Conservation (phyloP, 768 basidiomycete genomes). For the Amanita muscaria region DNA sequence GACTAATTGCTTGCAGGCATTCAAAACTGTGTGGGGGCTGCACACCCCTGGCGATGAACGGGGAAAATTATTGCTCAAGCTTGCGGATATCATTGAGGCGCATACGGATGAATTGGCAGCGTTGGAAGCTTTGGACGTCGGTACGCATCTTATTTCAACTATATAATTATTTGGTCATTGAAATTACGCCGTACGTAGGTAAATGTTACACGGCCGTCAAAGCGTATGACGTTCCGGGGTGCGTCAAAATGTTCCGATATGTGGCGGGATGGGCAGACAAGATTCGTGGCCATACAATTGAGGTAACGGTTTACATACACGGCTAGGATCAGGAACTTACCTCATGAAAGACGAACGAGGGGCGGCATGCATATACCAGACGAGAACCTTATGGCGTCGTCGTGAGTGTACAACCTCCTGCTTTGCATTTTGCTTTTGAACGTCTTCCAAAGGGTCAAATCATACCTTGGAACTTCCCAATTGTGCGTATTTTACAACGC, state of each 20-base stretch:
- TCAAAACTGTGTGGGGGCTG: conserved; percentile 41
- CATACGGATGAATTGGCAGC: conserved; percentile 53
- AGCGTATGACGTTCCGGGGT: conserved; percentile 28
- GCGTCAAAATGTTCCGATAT: conserved; percentile 51
- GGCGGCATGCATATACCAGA: conserved; percentile 21
- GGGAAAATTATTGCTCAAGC: conserved; percentile 35
- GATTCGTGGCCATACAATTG: conserved; percentile 59
- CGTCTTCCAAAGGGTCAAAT: not conserved
- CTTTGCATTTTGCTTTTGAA: not conserved
- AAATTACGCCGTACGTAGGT: not conserved
- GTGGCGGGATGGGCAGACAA: conserved; percentile 89
- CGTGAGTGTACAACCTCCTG: conserved; percentile 2
- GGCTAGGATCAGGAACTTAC: not conserved
- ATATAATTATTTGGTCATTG: conserved; percentile 9
- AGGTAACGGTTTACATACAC: conserved; percentile 20
- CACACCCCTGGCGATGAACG: conserved; percentile 12
- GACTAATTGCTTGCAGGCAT: conserved; percentile 35
- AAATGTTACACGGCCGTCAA: not conserved
- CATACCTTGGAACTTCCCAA: conserved; percentile 6
- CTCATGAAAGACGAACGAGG: conserved; percentile 17
- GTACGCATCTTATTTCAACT: conserved; percentile 18
- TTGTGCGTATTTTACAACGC: not conserved
- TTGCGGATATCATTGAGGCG: conserved; percentile 49
- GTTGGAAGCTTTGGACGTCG: conserved; percentile 60
- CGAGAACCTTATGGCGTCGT: conserved; percentile 21